Conservation (phyloP, 805 yeast genomes). For the Yarrowia sp. region DNA sequence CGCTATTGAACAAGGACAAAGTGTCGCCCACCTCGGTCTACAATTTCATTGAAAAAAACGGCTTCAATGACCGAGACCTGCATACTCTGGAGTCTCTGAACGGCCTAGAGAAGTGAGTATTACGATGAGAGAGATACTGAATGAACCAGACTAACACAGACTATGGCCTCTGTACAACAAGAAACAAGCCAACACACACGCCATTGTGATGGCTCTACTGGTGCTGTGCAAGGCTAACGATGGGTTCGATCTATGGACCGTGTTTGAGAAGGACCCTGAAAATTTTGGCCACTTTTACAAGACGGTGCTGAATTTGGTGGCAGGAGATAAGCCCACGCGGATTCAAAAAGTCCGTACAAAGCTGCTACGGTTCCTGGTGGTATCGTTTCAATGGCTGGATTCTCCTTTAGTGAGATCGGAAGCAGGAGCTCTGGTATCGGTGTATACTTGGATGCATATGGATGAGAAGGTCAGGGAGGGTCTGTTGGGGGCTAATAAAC, state of each 20-base stretch:
- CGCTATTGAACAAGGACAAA: constrained; percentile 5
- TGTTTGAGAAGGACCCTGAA: constrained; percentile 32
- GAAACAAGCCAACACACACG: background rate
- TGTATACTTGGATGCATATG: constrained; percentile 41
- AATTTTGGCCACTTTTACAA: constrained; percentile 39
- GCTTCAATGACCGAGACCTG: constrained; percentile 24
- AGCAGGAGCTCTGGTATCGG: constrained; percentile 40
- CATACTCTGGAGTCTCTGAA: constrained; percentile 19
- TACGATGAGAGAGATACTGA: background rate
- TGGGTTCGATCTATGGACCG: constrained; percentile 27
- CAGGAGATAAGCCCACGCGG: constrained; percentile 23
- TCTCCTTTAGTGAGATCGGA: constrained; percentile 32
- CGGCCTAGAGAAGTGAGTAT: constrained; percentile 23
- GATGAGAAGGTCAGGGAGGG: constrained; percentile 29
- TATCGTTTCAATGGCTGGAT: constrained; percentile 35
- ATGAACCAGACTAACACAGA: background rate
- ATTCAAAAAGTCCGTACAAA: constrained; percentile 25
- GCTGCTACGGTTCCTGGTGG: constrained; percentile 35
- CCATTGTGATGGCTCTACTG: constrained; percentile 5
- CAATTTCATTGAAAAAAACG: background rate
- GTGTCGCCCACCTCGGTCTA: constrained; percentile 4
- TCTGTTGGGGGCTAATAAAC: constrained; percentile 31
- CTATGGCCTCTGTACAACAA: constrained; percentile 9
- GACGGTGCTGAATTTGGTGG: constrained; percentile 37
- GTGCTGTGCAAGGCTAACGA: constrained; percentile 7